Conservation (phyloP, 1,284 basidiomycete species). For the Pseudozyma hubeiensis region DNA sequence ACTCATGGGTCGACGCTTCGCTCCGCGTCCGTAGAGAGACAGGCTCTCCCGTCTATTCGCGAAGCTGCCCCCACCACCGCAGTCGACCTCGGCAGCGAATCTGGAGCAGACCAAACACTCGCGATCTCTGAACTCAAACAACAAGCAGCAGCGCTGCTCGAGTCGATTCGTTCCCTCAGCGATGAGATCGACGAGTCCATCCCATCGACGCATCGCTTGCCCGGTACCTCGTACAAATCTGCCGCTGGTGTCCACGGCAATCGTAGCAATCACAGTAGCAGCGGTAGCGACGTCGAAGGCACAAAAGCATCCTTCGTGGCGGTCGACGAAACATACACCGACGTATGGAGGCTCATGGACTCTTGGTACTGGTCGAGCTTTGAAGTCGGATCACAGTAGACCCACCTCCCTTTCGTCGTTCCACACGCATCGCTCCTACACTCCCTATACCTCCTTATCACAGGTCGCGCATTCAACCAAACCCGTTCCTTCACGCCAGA, state of each 20-base stretch:
- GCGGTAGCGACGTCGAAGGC: not conserved
- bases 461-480: no score
- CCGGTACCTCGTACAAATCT: conserved; percentile 8
- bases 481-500: no score
- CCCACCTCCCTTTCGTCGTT: no score
- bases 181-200: conserved; percentile 28
- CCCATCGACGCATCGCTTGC: conserved; percentile 20
- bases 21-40: not conserved
- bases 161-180: conserved; percentile 19
- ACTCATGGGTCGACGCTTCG: not conserved
- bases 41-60: not conserved
- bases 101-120: conserved; percentile 1
- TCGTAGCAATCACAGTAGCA: not conserved
- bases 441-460: no score
- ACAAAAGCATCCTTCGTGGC: conserved; percentile 17
- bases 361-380: conserved; percentile 41
- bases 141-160: conserved; percentile 24
- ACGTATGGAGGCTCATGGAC: conserved; percentile 36
- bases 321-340: conserved; percentile 25
- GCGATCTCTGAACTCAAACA: conserved; percentile 18
- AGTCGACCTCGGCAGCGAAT: conserved; percentile 9
- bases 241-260: not conserved
- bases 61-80: not conserved
- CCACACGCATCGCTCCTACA: no score
- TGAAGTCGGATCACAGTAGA: conserved; percentile 11